Evolutionary conservation across 116 monocot genomes (phyloP), one percentile per base, ranked within the genome.

Genomic region (Papilionanthe hybrid): DNA sequence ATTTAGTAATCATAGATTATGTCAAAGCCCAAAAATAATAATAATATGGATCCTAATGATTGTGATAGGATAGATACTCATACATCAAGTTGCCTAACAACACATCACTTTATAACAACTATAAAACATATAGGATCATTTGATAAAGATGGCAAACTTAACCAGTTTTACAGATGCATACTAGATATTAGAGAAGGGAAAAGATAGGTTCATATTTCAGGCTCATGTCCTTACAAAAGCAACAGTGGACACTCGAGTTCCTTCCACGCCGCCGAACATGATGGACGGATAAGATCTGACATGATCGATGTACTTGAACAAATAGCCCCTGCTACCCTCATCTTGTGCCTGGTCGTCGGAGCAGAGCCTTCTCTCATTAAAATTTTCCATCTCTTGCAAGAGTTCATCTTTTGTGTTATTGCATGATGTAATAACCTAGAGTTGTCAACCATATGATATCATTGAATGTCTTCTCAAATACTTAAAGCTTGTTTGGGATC

Each of bases 351-450:
- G 25, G 48, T 68, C 82, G 48, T 84, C 69, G 58, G 81, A 22
- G 28, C 53, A 67, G 20, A 65, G 9, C 81, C 55, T 82, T 79
- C 67, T 88, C 72, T 84, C 80, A 78, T 89, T 93, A 81, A 92
- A 93, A 37, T 82, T 84, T 27, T 90, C 94, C 12, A 91, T 91
- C 72, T 97, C 97, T 82, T 87, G 88, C 53, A 97, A 25, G 75
- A 97, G 79, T 78, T 97, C 97, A 83, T 97, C 91, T 76, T 88
- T 97, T 28, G 94, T 97, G 72, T 78, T 86, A 84, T 94, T 94
- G 60, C 94, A 97, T 42, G 94, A 97, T 56, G 97, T 97, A 17
- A 97, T 84, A 71, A 94, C 96, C 96, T 97, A 75, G 5, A 22
- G 25, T 73, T 43, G 7, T 20, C 22, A 5, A 22, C 73, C 45